Conservation (phyloP, 2,329 filamentous ascomycete species). For the Exserohilum turcica region DNA sequence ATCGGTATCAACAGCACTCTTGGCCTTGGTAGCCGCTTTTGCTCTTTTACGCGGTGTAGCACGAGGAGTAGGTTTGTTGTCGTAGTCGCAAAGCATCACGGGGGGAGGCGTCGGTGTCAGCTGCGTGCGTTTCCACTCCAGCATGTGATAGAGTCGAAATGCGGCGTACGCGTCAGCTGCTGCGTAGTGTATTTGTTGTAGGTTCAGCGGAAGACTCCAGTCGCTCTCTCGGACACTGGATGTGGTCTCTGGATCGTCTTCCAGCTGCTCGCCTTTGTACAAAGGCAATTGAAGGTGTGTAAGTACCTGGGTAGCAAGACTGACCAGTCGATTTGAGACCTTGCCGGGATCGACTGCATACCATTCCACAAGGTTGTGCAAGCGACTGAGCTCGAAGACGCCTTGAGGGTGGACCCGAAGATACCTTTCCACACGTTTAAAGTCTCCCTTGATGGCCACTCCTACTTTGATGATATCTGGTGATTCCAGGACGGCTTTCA, state of each 20-base stretch:
- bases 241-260: conserved; percentile 22
- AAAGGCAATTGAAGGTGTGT: conserved; percentile 75
- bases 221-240: conserved; percentile 69
- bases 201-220: conserved; percentile 69
- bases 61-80: conserved; percentile 43
- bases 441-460: conserved; percentile 70
- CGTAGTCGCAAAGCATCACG: conserved; percentile 70
- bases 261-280: conserved; percentile 68
- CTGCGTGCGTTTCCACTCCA: conserved; percentile 70
- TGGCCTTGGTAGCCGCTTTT: conserved; percentile 11
- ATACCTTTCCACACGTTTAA: conserved; percentile 68
- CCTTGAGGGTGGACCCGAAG: conserved; percentile 65
- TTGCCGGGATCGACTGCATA: conserved; percentile 61
- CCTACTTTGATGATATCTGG: conserved; percentile 73
- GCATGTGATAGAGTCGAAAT: conserved; percentile 71
- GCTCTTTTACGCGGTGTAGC: conserved; percentile 17
- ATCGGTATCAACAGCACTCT: conserved; percentile 8
- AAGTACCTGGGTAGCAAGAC: conserved; percentile 71
- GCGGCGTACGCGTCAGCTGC: conserved; percentile 87
- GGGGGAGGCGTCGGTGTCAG: conserved; percentile 73
- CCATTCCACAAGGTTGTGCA: conserved; percentile 72
- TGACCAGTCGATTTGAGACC: conserved; percentile 62
- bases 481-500: conserved; percentile 75
- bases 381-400: conserved; percentile 80
- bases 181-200: conserved; percentile 72